Evolutionary conservation across 805 yeast genomes (phyloP).

Genomic region (Myxozyma mucilagina): DNA sequence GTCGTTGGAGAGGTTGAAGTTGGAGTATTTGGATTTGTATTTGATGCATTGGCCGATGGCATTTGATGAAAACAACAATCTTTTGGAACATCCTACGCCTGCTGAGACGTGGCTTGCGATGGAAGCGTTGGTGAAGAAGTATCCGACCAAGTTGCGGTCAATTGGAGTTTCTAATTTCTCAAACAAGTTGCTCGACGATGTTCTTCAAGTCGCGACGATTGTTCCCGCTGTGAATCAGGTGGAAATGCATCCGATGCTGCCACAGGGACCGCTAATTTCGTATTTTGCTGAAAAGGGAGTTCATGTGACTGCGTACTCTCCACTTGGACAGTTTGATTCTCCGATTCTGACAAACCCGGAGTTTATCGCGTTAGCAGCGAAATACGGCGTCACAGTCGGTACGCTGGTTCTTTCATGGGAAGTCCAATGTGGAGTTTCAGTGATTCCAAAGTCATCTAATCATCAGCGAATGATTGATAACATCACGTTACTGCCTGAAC

Average conservation of each 20-base stretch:
- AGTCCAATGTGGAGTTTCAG: slow-evolving; percentile 39
- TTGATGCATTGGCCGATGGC: slow-evolving; percentile 83
- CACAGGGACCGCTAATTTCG: slow-evolving; percentile 48
- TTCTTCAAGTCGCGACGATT: slow-evolving; percentile 48
- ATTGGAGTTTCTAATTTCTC: slow-evolving; percentile 83
- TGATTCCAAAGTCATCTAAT: slow-evolving; percentile 76
- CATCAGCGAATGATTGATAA: slow-evolving; percentile 62
- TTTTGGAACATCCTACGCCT: slow-evolving; percentile 57
- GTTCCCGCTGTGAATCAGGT: slow-evolving; percentile 74
- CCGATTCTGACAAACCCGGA: slow-evolving; percentile 60
- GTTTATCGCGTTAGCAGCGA: slow-evolving; percentile 59
- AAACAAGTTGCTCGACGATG: slow-evolving; percentile 56
- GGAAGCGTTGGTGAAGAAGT: slow-evolving; percentile 56
- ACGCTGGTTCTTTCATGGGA: slow-evolving; percentile 80
- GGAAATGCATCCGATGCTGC: slow-evolving; percentile 54
- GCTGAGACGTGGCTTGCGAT: slow-evolving; percentile 66
- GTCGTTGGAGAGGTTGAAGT: slow-evolving; percentile 60
- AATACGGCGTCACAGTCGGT: slow-evolving; percentile 54
- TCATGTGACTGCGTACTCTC: slow-evolving; percentile 70
- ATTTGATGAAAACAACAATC: slow-evolving; percentile 39
- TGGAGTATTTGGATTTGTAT: slow-evolving; percentile 77
- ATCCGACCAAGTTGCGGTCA: slow-evolving; percentile 55
- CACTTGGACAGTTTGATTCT: slow-evolving; percentile 68
- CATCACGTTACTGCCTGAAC: slow-evolving; percentile 27
- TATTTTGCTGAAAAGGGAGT: slow-evolving; percentile 55